These are phyloP conservation scores for Hydrangea macrophylla DNA, from an alignment of 148 eudicot genomes.

Conservation along the genomic window DNA sequence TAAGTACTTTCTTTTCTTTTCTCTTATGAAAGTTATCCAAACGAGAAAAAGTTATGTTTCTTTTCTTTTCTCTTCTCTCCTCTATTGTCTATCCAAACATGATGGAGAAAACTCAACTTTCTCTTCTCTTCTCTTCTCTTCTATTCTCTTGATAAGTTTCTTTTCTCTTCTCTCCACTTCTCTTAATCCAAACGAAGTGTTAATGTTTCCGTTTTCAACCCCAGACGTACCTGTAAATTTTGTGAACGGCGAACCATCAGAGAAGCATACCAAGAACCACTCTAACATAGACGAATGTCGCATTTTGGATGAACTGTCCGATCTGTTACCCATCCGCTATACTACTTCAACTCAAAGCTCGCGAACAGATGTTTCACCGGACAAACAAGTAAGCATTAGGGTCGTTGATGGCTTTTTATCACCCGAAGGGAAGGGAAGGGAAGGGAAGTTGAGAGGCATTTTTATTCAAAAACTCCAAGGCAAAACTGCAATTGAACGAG, in stretches of 20 bases:
- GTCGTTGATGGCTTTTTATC: constrained; percentile 49
- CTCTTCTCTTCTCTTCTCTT: too few species aligned
- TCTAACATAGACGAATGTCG: constrained; percentile 32
- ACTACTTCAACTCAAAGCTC: constrained; percentile 10
- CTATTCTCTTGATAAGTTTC: too few species aligned
- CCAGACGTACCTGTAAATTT: background rate
- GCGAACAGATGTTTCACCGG: constrained; percentile 8
- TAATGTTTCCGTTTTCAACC: constrained; percentile 17
- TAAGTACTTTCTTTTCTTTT: too few species aligned
- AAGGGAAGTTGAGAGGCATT: constrained; percentile 76
- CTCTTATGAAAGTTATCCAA: too few species aligned
- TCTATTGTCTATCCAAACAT: too few species aligned
- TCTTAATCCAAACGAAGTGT: too few species aligned
- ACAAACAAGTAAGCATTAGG: constrained; percentile 15
- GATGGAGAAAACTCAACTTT: too few species aligned
- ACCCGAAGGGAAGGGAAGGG: constrained; percentile 73
- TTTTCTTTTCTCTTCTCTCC: too few species aligned
- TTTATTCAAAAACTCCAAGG: constrained; percentile 76
- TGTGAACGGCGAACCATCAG: background rate
- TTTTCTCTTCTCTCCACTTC: too few species aligned
- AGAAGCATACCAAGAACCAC: constrained; percentile 2
- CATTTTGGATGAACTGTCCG: constrained; percentile 51
- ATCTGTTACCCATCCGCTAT: constrained; percentile 45
- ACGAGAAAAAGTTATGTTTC: too few species aligned
- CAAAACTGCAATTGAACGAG: constrained; percentile 41